Conservation (phyloP, 805 yeast species). For the Pichia gijzeniarum region DNA sequence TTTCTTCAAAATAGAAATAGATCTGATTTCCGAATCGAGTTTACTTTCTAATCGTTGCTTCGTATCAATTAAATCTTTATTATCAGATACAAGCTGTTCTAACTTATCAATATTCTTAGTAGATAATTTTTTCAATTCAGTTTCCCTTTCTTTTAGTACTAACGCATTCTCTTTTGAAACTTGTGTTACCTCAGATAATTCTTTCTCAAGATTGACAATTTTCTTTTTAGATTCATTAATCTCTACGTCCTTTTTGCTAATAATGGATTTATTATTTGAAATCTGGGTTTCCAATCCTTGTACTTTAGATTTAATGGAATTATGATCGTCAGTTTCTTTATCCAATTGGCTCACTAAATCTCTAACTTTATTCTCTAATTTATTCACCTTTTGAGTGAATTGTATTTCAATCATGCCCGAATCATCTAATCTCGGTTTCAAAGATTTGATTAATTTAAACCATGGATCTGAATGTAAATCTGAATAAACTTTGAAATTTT, state of each 20-base stretch:
- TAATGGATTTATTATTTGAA: constrained; percentile 23
- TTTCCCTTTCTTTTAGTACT: constrained; percentile 15
- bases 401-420: constrained; percentile 31
- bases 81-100: constrained; percentile 13
- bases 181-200: constrained; percentile 17
- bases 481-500: constrained; percentile 50
- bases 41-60: constrained; percentile 5
- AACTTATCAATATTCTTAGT: background rate
- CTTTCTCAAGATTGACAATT: constrained; percentile 24
- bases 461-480: constrained; percentile 56
- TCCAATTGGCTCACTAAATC: constrained; percentile 36
- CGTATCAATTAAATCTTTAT: constrained; percentile 11
- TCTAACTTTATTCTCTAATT: constrained; percentile 50
- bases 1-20: constrained; percentile 16
- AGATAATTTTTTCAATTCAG: constrained; percentile 20
- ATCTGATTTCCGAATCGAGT: constrained; percentile 10
- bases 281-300: constrained; percentile 20
- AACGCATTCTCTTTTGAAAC: constrained; percentile 10
- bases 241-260: constrained; percentile 38
- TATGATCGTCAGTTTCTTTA: constrained; percentile 21
- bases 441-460: constrained; percentile 63
- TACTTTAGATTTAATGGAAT: constrained; percentile 34
- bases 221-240: constrained; percentile 31
- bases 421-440: constrained; percentile 64
- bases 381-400: constrained; percentile 52